Conservation (phyloP, 202 grass and related monocot genomes). For the Zizania palustris region DNA sequence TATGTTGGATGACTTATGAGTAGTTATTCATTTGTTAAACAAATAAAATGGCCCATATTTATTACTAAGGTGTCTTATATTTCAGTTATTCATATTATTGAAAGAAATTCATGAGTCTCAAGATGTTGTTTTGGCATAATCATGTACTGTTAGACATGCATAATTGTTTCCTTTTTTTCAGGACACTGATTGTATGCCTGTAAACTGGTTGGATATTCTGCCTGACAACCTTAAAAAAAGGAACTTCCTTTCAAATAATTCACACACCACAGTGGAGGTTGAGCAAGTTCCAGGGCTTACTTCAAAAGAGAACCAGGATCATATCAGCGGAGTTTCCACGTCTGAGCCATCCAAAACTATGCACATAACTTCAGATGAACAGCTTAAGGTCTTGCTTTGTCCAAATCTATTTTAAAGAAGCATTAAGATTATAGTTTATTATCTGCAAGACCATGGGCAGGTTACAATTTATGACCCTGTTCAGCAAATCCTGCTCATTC, state of each 20-base stretch:
- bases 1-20: background rate
- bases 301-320: conserved; percentile 39
- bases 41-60: background rate
- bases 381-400: conserved; percentile 39
- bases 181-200: conserved; percentile 79
- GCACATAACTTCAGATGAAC: conserved; percentile 31
- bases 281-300: conserved; percentile 35
- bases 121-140: background rate
- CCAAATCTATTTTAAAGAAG: conserved; percentile 28
- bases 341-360: conserved; percentile 13
- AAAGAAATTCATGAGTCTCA: background rate
- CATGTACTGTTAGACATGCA: conserved; percentile 19
- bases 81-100: background rate
- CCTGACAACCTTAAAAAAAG: conserved; percentile 47
- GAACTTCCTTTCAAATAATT: conserved; percentile 37
- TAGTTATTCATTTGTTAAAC: background rate
- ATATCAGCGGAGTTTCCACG: conserved; percentile 37
- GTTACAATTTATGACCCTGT: conserved; percentile 9
- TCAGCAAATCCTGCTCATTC: background rate
- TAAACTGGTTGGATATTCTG: conserved; percentile 50
- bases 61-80: background rate
- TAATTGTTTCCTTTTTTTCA: conserved; percentile 47
- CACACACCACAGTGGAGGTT: conserved; percentile 16
- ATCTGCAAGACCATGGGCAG: background rate
- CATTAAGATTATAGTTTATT: conserved; percentile 14